Base-by-base conservation (phyloP, 129 eudicot genomes). In the Scalesia atractyloides region DNA sequence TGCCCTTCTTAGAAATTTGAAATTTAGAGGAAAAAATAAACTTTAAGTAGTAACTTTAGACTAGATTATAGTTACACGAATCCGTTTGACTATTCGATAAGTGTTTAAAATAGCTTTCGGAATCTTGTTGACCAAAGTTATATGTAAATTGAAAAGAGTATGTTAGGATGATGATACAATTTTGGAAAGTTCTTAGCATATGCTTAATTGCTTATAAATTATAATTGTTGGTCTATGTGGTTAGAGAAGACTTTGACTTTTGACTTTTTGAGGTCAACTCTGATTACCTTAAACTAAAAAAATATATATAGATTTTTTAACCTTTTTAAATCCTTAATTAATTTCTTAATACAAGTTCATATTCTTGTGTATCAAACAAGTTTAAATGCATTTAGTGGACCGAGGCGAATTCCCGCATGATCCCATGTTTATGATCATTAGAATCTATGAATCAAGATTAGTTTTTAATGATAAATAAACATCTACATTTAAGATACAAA, bases 381-480 rank as follows among this genome's bases (percentile, higher is more conserved):
- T 26, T 56, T 41, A 19, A 51, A 75, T 56, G 33, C 19, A 43
- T 71, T 54, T 78, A 66, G 77, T 78, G 59, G 68, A 43, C 73
- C 69, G 22, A 72, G 82, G 73, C 12, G 68, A 71, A 71, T 71
- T 71, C 68, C 69, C 82, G 72, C 82, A 78, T 64, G 82, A 78
- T 78, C 73, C 68, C 67, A 71, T 78, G 72, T 64, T 78, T 78
- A 64, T 71, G 53, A 64, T 44, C 24, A 67, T 53, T 24, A 78
- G 18, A 44, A 72, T 60, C 77, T 73, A 64, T 71, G 43, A 64
- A 64, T 65, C 68, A 64, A 64, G 73, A 66, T 78, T 78, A 71
- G 44, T 66, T 64, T 64, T 76, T 64, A 16, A 70, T 24, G 69
- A 51, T 37, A 37, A 70, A 70, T 18, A 63, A 64, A 14, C 73